Conservation (phyloP, 768 basidiomycete genomes). For the Hypholoma sublateritium region DNA sequence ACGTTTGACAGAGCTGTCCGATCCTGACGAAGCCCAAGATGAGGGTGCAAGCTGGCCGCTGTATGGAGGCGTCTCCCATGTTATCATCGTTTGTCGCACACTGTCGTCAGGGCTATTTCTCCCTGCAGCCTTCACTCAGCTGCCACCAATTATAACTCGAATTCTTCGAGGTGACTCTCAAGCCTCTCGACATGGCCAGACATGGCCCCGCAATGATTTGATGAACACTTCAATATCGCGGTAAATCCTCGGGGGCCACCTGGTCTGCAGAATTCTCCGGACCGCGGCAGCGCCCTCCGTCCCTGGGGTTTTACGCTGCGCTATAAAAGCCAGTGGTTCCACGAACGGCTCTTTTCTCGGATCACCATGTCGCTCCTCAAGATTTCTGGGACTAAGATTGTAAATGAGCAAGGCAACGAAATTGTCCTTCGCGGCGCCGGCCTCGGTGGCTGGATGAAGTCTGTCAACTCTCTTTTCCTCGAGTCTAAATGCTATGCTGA, state of each 20-base stretch:
- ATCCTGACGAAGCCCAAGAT: too few relatives aligned
- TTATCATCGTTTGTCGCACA: not conserved
- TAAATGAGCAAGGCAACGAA: conserved; percentile 55
- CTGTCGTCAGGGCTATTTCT: too few relatives aligned
- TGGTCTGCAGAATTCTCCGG: conserved; percentile 6
- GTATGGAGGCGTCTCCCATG: not conserved
- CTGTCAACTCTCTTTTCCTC: conserved; percentile 31
- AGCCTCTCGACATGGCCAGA: not conserved
- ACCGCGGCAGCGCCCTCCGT: not conserved
- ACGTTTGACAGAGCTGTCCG: not conserved
- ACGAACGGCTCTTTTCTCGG: conserved; percentile 4
- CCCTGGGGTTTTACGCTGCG: not conserved
- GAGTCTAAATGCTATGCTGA: not conserved
- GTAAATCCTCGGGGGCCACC: conserved; percentile 11
- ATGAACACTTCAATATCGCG: not conserved
- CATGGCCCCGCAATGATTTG: not conserved
- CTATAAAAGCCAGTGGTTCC: not conserved
- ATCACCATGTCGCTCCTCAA: conserved; percentile 51
- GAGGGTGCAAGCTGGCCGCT: not conserved
- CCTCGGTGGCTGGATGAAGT: conserved; percentile 89
- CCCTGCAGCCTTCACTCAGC: too few relatives aligned
- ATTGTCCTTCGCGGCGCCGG: conserved; percentile 71
- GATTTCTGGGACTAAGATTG: conserved; percentile 59
- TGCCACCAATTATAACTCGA: not conserved
- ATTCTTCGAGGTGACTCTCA: not conserved